phyloP scores from a whole-genome alignment of 2,329 filamentous ascomycete species.

The Ceratocystis cubensis region DNA sequence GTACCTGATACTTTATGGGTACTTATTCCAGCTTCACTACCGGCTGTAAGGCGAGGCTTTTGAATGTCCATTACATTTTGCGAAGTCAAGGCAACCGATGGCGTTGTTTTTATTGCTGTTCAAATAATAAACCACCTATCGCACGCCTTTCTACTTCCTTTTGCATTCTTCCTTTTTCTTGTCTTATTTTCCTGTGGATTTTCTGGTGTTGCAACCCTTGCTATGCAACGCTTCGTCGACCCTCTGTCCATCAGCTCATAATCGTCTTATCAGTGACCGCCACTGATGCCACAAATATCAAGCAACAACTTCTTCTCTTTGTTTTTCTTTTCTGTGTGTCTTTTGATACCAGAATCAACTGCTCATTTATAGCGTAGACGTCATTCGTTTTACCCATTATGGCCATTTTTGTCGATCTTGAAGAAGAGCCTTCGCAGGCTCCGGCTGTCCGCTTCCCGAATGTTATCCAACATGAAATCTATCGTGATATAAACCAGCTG shows the following conservation, averaged over 20 bases:
- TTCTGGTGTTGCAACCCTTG: background rate
- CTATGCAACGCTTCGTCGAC: background rate
- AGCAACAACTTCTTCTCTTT: background rate
- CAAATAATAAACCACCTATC: background rate
- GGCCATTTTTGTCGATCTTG: constrained; percentile 25
- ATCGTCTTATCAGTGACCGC: constrained; percentile 8
- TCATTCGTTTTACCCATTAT: constrained; percentile 10
- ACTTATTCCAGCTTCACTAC: background rate
- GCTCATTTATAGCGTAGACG: background rate
- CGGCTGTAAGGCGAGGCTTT: background rate
- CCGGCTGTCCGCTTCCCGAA: constrained; percentile 14
- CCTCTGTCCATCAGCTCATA: background rate
- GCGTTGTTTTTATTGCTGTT: background rate
- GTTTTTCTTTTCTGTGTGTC: background rate
- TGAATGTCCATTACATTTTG: background rate
- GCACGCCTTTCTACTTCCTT: background rate
- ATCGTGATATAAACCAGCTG: constrained; percentile 14
- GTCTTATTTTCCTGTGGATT: background rate
- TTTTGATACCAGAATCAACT: background rate
- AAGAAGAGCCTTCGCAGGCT: constrained; percentile 22
- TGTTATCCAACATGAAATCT: constrained; percentile 15
- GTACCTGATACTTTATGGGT: background rate
- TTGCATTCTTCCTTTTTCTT: background rate
- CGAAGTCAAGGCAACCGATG: background rate
- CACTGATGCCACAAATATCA: background rate